A percentile compares a stretch with the other conserved stretches of the same genome.
These are phyloP conservation scores for Fusarium sublunatum DNA, from an alignment of 2,329 filamentous ascomycete genomes.

Conservation along the genomic window DNA sequence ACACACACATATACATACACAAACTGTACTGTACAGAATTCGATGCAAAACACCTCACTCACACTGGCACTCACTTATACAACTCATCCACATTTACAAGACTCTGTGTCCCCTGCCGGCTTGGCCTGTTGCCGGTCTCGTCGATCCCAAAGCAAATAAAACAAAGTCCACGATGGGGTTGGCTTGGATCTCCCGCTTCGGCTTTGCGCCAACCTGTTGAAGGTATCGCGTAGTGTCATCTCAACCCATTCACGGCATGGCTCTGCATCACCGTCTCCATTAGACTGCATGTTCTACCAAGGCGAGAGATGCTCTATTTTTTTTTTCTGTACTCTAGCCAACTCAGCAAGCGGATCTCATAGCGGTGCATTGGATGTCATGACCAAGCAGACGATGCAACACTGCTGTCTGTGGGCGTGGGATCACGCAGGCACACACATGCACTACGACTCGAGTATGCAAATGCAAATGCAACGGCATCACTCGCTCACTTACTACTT, in stretches of 20 bases:
- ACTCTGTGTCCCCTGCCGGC: constrained; percentile 16
- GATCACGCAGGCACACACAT: constrained; percentile 30
- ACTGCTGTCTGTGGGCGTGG: constrained; percentile 13
- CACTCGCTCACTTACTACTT: not conserved
- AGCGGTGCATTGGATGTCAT: constrained; percentile 3
- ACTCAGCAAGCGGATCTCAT: constrained; percentile 41
- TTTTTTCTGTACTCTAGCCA: constrained; percentile 28
- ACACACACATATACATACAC: constrained; percentile 12
- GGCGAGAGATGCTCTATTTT: constrained; percentile 9
- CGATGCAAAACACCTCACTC: constrained; percentile 7
- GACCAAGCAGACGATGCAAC: constrained; percentile 26
- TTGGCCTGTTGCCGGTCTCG: constrained; percentile 9
- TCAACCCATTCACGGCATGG: constrained; percentile 39
- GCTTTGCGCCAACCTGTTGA: constrained; percentile 32
- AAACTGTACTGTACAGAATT: too few species aligned
- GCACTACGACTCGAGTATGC: constrained; percentile 7
- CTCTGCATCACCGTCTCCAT: constrained; percentile 22
- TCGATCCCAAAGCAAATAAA: not conserved
- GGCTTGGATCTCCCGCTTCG: constrained; percentile 4
- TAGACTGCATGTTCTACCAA: constrained; percentile 26
- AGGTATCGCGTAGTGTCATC: constrained; percentile 30
- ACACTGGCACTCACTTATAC: not conserved
- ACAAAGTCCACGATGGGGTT: not conserved
- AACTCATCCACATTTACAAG: constrained; percentile 13
- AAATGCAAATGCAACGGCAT: constrained; percentile 3